Evolutionary conservation across 495 filamentous ascomycete genomes (phyloP).

Genomic region (Penicillium maclennaniae): DNA sequence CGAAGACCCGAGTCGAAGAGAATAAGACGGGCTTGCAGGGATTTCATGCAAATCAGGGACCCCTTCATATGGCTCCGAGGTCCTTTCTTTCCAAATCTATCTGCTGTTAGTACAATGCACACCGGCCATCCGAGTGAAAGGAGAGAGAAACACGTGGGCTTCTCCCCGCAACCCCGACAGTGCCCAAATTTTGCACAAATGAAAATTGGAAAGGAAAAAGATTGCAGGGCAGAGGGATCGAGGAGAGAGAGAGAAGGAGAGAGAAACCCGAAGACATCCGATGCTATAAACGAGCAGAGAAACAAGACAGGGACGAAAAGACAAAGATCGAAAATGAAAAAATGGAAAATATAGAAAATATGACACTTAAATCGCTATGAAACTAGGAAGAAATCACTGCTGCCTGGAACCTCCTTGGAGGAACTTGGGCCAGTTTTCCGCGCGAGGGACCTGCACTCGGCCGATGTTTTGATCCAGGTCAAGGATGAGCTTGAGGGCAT

Average conservation of each 20-base stretch:
- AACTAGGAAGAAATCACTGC: slow-evolving; percentile 30
- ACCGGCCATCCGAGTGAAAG: slow-evolving; percentile 10
- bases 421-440: slow-evolving; percentile 44
- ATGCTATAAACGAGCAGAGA: slow-evolving; percentile 19
- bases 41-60: neutral
- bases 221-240: slow-evolving; percentile 2
- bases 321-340: slow-evolving; percentile 1
- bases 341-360: slow-evolving; percentile 12
- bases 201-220: slow-evolving; percentile 1
- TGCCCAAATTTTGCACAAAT: slow-evolving; percentile 7
- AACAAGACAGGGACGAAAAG: slow-evolving; percentile 2
- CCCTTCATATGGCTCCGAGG: neutral
- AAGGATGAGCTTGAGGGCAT: slow-evolving; percentile 94
- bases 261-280: slow-evolving; percentile 17
- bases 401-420: slow-evolving; percentile 30
- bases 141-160: slow-evolving; percentile 10
- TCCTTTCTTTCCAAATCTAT: slow-evolving; percentile 31
- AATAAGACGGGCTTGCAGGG: neutral
- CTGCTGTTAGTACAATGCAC: slow-evolving; percentile 37
- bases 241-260: slow-evolving; percentile 9
- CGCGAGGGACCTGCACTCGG: slow-evolving; percentile 53
- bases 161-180: slow-evolving; percentile 4
- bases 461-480: slow-evolving; percentile 93
- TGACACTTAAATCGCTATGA: slow-evolving; percentile 30
- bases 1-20: neutral